Evolutionary conservation across 768 basidiomycete genomes (phyloP).

Genomic region (Kwoniella sp.): DNA sequence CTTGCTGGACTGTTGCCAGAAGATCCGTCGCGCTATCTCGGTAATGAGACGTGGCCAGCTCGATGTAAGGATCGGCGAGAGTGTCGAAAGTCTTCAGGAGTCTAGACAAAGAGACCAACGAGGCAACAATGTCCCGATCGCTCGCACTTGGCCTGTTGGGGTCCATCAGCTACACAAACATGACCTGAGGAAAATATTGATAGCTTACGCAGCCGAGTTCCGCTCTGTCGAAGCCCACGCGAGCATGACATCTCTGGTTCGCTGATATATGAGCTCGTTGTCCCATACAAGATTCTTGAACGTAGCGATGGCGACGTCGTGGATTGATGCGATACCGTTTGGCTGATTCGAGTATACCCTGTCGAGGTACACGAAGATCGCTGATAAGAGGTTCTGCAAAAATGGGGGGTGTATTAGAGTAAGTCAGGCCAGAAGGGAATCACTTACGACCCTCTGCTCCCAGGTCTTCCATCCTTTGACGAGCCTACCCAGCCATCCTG

Average conservation of each 20-base stretch:
- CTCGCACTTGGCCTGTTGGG: too few species aligned
- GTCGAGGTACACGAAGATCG: conserved; percentile 41
- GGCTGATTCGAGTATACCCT: conserved; percentile 21
- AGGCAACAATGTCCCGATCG: too few species aligned
- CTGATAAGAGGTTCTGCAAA: conserved; percentile 24
- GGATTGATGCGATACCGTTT: conserved; percentile 1
- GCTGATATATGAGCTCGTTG: conserved; percentile 28
- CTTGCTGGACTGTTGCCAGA: conserved; percentile 8
- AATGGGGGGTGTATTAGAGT: background rate
- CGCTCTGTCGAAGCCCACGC: conserved; percentile 31
- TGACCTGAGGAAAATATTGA: background rate
- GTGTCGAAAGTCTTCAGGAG: conserved; percentile 13
- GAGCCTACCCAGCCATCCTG: conserved; percentile 24
- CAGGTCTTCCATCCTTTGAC: conserved; percentile 27
- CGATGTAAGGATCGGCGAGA: conserved; percentile 21
- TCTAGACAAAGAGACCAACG: conserved; percentile 16
- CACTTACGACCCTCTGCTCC: conserved; percentile 30
- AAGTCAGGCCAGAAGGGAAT: background rate
- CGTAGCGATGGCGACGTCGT: conserved; percentile 21
- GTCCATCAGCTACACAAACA: background rate
- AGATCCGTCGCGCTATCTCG: background rate
- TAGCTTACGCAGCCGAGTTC: conserved; percentile 12
- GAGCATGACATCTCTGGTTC: conserved; percentile 34
- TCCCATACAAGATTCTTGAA: conserved; percentile 39
- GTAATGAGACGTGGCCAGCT: conserved; percentile 14